Conservation (phyloP, 176 grass and related monocot species). For the Aechmea fasciata region DNA sequence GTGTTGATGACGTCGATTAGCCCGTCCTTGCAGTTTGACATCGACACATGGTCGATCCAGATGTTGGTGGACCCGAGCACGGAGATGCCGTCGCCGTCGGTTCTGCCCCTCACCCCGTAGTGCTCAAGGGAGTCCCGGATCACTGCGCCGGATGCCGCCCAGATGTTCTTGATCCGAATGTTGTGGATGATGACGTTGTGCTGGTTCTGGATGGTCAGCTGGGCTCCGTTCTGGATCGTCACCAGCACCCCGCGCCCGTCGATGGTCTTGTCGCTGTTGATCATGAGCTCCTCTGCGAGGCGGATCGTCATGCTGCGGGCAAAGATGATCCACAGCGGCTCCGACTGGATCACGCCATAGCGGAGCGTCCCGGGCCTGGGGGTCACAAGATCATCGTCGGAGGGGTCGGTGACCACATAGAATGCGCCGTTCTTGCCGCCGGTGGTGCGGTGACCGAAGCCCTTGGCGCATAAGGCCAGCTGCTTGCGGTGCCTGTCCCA, state of each 20-base stretch:
- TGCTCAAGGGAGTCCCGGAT: constrained; percentile 47
- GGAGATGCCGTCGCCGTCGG: constrained; percentile 70
- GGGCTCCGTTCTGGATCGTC: constrained; percentile 47
- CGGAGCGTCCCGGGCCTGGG: constrained; percentile 45
- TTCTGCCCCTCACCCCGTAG: constrained; percentile 20
- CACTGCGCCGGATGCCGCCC: constrained; percentile 26
- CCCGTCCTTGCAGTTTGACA: constrained; percentile 54
- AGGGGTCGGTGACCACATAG: constrained; percentile 44
- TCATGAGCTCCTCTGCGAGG: constrained; percentile 46
- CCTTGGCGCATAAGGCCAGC: constrained; percentile 33
- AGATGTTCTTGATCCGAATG: constrained; percentile 52
- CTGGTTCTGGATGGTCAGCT: constrained; percentile 47
- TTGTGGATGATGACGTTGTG: constrained; percentile 58
- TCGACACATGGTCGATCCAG: constrained; percentile 73
- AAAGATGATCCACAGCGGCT: constrained; percentile 62
- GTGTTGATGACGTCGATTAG: constrained; percentile 57
- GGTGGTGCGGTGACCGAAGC: constrained; percentile 29
- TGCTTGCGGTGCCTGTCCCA: constrained; percentile 45
- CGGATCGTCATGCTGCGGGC: constrained; percentile 43
- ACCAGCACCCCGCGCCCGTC: constrained; percentile 67
- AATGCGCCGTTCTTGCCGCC: constrained; percentile 28
- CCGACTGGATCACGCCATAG: constrained; percentile 38
- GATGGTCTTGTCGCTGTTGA: constrained; percentile 59
- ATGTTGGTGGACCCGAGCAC: constrained; percentile 39
- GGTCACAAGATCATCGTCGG: constrained; percentile 26